A percentile compares a stretch with the other conserved stretches of the same genome.
Evolutionary conservation across 495 filamentous ascomycete genomes (phyloP).

Genomic region (Neurospora sp.): DNA sequence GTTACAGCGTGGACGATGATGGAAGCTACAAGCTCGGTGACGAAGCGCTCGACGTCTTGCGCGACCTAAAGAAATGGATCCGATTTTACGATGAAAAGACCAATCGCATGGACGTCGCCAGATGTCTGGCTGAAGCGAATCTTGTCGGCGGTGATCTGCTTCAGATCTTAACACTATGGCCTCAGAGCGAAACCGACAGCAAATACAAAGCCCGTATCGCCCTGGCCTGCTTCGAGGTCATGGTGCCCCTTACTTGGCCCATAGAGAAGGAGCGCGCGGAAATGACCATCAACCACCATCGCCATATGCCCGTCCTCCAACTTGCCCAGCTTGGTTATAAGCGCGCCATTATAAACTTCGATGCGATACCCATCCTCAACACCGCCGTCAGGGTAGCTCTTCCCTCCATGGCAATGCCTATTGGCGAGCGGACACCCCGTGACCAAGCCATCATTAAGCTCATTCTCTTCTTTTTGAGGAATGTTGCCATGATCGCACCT

Average conservation of each 20-base stretch:
- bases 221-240: conserved; percentile 79
- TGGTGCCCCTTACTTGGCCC: conserved; percentile 94
- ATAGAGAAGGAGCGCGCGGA: conserved; percentile 62
- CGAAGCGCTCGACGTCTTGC: conserved; percentile 82
- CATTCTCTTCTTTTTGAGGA: conserved; percentile 78
- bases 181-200: conserved; percentile 57
- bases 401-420: conserved; percentile 73
- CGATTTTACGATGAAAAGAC: conserved; percentile 89
- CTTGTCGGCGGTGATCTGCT: conserved; percentile 83
- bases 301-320: conserved; percentile 80
- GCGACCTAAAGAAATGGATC: conserved; percentile 89
- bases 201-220: conserved; percentile 62
- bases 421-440: conserved; percentile 62
- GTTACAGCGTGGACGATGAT: conserved; percentile 68
- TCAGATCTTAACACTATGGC: conserved; percentile 78
- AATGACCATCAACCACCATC: conserved; percentile 88
- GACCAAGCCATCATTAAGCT: conserved; percentile 94
- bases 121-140: conserved; percentile 87
- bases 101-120: conserved; percentile 89
- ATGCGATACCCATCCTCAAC: conserved; percentile 63
- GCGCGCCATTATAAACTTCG: conserved; percentile 70
- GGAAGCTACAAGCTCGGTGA: conserved; percentile 77
- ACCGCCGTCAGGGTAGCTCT: conserved; percentile 71
- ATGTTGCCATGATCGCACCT: conserved; percentile 73
- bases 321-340: conserved; percentile 86